Base-by-base conservation (phyloP, 768 basidiomycete species). In the Serpula lacrymans region DNA sequence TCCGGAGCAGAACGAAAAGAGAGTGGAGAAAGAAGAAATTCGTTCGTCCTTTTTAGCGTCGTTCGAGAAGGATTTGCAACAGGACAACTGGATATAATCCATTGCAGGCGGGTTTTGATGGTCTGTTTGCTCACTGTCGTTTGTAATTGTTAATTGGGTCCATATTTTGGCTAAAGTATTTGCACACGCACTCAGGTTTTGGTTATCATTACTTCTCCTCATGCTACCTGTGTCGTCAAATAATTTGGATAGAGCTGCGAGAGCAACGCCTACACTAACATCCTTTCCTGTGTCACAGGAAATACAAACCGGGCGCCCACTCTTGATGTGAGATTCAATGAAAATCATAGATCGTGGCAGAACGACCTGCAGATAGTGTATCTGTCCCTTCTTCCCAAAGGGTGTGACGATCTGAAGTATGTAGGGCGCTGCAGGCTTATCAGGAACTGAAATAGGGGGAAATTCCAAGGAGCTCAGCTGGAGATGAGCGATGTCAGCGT, bases 31-130 rank as follows among this genome's bases (percentile, higher is more conserved):
- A 92, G 71, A 5, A 89, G 59, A 48, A 74, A 86, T 48, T 84
- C 80, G 54, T 92, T 90, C 32, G 88, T 76, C 11, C 82, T 65
- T 59, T 88, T 88, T 44, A 97, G 69, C 7, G 86, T 89, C 12
- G 79, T 72, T 29, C 92, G 75, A 8, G 88, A 82, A 1, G 95
- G 94, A 56, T 96, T 97, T 3, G 82, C 85, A 39, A 70, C 67
- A 5, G 88, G 85, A 37, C 74, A 66, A 48, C 78, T 82, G 14
- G 83, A 70, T 43, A 93, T 84, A 34, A 97, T 78, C 88, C 88
- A 91, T 55, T 97, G 84, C 25, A 97, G 68, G 13, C 91, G 74
- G 10, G 69, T 82, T 9, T 79, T 77, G 47, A 97, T 78, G 10
- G 72, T 62, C 14, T 69, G 60, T 58, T 96, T 96, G 48, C 71